These are phyloP conservation scores for Eucalyptus cladocalyx DNA, from an alignment of 345 rosid species.

Conservation along the genomic window DNA sequence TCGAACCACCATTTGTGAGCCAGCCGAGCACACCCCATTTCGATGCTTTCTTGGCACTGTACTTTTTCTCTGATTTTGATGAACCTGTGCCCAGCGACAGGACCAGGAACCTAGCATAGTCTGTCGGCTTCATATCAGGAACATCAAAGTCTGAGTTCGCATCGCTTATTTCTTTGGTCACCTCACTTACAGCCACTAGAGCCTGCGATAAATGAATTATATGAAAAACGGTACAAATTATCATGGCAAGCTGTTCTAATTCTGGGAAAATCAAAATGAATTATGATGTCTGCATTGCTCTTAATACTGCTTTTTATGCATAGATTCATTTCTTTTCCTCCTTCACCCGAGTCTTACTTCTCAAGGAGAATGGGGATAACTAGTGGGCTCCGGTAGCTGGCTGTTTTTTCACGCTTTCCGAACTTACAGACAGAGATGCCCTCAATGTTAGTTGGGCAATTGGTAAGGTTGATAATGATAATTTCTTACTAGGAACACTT, in stretches of 20 bases:
- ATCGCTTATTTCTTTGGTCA: conserved; percentile 9
- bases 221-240: not conserved
- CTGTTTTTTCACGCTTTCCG: not conserved
- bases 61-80: conserved; percentile 5
- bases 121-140: conserved; percentile 5
- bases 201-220: conserved; percentile 1
- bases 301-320: not conserved
- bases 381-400: not conserved
- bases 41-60: conserved; percentile 13
- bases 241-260: not conserved
- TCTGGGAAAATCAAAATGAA: not conserved
- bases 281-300: not conserved
- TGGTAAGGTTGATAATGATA: not conserved
- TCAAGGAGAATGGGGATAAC: not conserved
- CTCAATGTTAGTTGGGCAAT: not conserved
- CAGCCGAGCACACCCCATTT: conserved; percentile 32
- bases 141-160: conserved; percentile 1
- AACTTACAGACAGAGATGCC: not conserved
- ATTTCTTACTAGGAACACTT: not conserved
- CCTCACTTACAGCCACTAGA: conserved; percentile 27
- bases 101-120: conserved; percentile 14
- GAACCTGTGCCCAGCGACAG: conserved; percentile 28
- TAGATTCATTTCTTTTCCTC: not conserved
- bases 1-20: conserved; percentile 6
- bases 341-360: not conserved